Conservation (phyloP, 192 early-diverging fungal genomes). For the Piromyces finnis region DNA sequence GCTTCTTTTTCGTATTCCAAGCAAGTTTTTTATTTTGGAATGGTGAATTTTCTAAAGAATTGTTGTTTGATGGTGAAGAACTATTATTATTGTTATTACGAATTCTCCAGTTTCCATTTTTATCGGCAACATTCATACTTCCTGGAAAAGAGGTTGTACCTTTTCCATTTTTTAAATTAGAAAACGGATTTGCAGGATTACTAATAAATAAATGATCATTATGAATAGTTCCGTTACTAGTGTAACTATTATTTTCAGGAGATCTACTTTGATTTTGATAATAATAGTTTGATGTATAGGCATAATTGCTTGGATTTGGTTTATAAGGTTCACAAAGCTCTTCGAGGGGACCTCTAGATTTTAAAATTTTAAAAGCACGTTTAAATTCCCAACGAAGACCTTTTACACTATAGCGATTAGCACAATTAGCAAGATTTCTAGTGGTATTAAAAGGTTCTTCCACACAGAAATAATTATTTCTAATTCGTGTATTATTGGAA, state of each 20-base stretch:
- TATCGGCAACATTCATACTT: background rate
- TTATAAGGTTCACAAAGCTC: constrained; percentile 31
- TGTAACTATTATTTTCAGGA: background rate
- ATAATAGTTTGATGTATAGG: background rate
- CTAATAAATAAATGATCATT: background rate
- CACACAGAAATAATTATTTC: constrained; percentile 59
- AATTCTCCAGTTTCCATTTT: background rate
- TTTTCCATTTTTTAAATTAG: background rate
- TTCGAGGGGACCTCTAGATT: constrained; percentile 17
- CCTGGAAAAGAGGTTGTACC: background rate
- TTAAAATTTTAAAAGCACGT: constrained; percentile 46
- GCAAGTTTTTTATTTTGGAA: background rate
- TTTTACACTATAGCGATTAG: constrained; percentile 54
- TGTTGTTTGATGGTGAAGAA: background rate
- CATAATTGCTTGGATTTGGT: background rate
- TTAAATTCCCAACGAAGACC: constrained; percentile 67
- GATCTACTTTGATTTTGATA: background rate
- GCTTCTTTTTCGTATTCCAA: too few species aligned
- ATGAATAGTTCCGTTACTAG: background rate
- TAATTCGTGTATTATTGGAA: constrained; percentile 32
- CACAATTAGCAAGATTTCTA: constrained; percentile 81
- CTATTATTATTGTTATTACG: background rate
- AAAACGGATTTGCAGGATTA: background rate
- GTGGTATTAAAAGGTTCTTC: constrained; percentile 83
- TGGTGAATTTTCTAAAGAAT: background rate